Evolutionary conservation across 768 basidiomycete species (phyloP), one percentile per base, ranked within the genome.

Genomic region (Paxillus involutus): DNA sequence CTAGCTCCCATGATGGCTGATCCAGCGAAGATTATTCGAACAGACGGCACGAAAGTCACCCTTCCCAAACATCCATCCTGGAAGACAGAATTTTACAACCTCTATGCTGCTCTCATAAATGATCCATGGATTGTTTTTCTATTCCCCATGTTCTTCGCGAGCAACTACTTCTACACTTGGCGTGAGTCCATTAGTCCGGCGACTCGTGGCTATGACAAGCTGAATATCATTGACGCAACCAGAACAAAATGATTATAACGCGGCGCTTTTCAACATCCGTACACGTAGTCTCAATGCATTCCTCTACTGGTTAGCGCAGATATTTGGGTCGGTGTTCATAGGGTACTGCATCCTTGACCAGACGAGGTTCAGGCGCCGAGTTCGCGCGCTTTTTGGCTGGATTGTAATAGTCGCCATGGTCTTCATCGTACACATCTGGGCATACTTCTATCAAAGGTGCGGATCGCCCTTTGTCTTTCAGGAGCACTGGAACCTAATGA

Each of bases 91-190:
- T 72, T 93, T 49, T 76, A 77, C 56, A 85, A 85, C 11, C 79
- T 93, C 19, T 90, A 79, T 71, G 59, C 86, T 44, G 81, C 86
- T 3, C 73, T 94, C 42, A 78, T 73, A 52, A 85, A 80, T 12
- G 91, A 93, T 62, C 88, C 88, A 0, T 75, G 78, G 71, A 82
- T 94, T 60, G 55, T 91, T 14, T 72, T 90, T 4, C 78, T 92
- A 17, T 89, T 93, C 75, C 91, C 91, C 12, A 88, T 92, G 85
- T 91, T 92, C 71, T 82, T 91, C 51, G 82, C 87, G 8, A 87
- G 85, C 40, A 91, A 91, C 67, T 91, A 87, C 81, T 91, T 91
- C 72, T 91, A 91, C 64, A 86, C 89, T 3, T 91, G 88, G 88
- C 89, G 88, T 89, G 56, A 64, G 85, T 69, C 21, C 30, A 16